Base-by-base conservation (phyloP, 768 basidiomycete species). In the Boletus rubescentipes region DNA sequence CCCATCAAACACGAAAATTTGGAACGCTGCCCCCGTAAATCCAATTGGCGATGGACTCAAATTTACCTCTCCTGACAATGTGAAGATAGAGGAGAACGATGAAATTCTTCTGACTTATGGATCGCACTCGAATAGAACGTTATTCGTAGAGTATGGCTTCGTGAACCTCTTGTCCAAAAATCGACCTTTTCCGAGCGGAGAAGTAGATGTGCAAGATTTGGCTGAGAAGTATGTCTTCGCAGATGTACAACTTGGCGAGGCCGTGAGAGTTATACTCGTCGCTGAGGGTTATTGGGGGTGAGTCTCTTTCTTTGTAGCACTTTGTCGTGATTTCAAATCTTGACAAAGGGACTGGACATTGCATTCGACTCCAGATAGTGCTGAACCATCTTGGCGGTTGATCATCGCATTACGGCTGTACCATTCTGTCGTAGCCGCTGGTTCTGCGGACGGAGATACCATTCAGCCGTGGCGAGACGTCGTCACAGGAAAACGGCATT, bases 81-180 rank as follows among this genome's bases (percentile, higher is more conserved):
- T 58, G 4, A 65, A 68, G 1, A 70, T 87, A 20, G 52, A 66
- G 29, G 57, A 72, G 42, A 84, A 81, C 15, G 79, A 87, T 29
- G 89, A 98, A 64, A 69, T 97, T 3, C 81, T 79, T 39, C 76
- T 98, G 53, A 80, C 79, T 46, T 98, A 98, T 61, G 94, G 93
- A 0, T 66, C 73, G 7, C 94, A 96, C 69, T 72, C 84, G 23
- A 95, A 93, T 58, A 77, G 80, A 38, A 86, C 80, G 4, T 68
- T 98, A 21, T 89, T 94, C 65, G 78, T 85, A 20, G 96, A 98
- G 67, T 98, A 98, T 69, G 96, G 95, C 0, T 98, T 98, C 67
- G 79, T 89, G 31, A 78, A 79, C 58, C 29, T 57, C 15, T 60
- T 74, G 15, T 59, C 68, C 9, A 49, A 66, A 11, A 67, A 72